Percentiles rank a stretch among this genome's conserved stretches.
Conservation (phyloP, 805 yeast species). For the Ogataea naganishii region DNA sequence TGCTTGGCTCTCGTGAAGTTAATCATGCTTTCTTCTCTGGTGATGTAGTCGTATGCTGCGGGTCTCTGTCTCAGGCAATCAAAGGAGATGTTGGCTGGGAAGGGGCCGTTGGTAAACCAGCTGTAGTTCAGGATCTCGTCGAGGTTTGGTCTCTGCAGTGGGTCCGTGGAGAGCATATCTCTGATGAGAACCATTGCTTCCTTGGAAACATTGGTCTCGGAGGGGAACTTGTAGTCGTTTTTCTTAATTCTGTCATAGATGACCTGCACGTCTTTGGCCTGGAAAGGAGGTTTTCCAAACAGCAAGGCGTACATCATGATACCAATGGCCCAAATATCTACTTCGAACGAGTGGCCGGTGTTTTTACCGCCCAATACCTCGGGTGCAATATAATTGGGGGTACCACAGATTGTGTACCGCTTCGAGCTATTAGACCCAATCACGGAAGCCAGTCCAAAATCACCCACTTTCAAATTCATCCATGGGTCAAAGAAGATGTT, state of each 20-base stretch:
- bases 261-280: slow-evolving; percentile 85
- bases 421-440: slow-evolving; percentile 59
- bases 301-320: slow-evolving; percentile 91
- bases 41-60: slow-evolving; percentile 40
- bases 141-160: slow-evolving; percentile 71
- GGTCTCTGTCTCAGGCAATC: slow-evolving; percentile 60
- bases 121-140: slow-evolving; percentile 72
- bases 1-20: slow-evolving; percentile 63
- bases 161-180: slow-evolving; percentile 70
- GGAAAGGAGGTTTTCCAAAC: slow-evolving; percentile 96
- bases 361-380: slow-evolving; percentile 87
- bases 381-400: slow-evolving; percentile 98
- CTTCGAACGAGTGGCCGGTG: slow-evolving; percentile 88
- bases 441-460: slow-evolving; percentile 97
- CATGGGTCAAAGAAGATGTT: slow-evolving; percentile 90
- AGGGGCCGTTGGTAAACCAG: slow-evolving; percentile 75
- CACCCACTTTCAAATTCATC: slow-evolving; percentile 94
- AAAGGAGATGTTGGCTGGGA: slow-evolving; percentile 63
- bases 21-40: slow-evolving; percentile 51
- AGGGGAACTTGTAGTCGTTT: slow-evolving; percentile 75
- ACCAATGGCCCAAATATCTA: slow-evolving; percentile 97
- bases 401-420: slow-evolving; percentile 93
- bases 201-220: slow-evolving; percentile 42
- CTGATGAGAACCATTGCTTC: slow-evolving; percentile 69
- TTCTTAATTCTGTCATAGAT: slow-evolving; percentile 88